Base-by-base conservation (phyloP, 805 yeast genomes). In the Vanderwaltozyma verrucispora region DNA sequence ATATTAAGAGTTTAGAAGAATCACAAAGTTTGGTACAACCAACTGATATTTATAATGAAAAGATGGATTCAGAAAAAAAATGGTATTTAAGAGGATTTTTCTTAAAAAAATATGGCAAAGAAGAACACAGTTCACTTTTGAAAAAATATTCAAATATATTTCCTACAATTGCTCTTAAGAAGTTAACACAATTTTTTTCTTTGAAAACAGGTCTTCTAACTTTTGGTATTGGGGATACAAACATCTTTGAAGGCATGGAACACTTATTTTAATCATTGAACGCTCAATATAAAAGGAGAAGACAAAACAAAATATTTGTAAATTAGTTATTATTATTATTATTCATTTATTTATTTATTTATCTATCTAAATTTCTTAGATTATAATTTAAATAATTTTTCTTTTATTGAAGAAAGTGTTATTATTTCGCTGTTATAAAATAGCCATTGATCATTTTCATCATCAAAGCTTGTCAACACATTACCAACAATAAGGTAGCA, bases 381-480 rank as follows among this genome's bases (percentile, higher is more conserved):
- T 28, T 34, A 36, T 21, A 37, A 20, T 17, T n/a, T 33, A 25
- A 33, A 35, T 17, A 48, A 44, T 32, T 47, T 52, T 16, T 36
- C 40, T 19, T 40, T 47, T 36, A 60, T 47, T 27, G 57, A 56
- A 10, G 50, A 40, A 34, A 54, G 41, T 5, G 58, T 60, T 9
- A 57, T 43, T 6, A 47, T 46, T 25, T 51, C 48, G 28, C 51
- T 49, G 21, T 50, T 50, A 42, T 49, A 46, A 15, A 60, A 38
- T 16, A 59, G 35, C 61, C 62, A 59, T 33, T 48, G 50, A 27
- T 56, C 63, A 9, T 47, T 44, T 4, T 33, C 38, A 28, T 45
- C 37, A 3, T 43, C 47, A 34, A 54, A 57, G 15, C 53, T 50
- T 8, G 49, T 43, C 34, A 59, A 41, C 10, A 57, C 46, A 35